Conservation (phyloP, 495 filamentous ascomycete species). For the Aspergillus wentii region DNA sequence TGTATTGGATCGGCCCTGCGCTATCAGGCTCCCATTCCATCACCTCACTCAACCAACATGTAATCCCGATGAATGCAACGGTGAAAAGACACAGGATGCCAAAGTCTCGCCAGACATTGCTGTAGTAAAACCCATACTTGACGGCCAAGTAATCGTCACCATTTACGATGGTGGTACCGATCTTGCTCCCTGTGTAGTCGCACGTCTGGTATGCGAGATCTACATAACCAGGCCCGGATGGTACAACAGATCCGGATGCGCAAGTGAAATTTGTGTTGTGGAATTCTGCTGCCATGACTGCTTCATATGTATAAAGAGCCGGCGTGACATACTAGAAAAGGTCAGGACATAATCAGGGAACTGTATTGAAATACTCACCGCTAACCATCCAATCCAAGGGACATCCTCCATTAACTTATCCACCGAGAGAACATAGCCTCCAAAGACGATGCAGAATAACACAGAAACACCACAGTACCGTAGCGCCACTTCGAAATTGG, state of each 20-base stretch:
- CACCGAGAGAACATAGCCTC: constrained; percentile 32
- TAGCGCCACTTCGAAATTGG: constrained; percentile 34
- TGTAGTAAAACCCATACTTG: constrained; percentile 49
- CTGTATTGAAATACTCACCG: constrained; percentile 20
- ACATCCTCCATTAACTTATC: constrained; percentile 33
- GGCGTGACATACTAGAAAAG: constrained; percentile 52
- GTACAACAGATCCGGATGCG: constrained; percentile 49
- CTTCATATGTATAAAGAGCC: constrained; percentile 64
- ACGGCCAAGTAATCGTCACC: constrained; percentile 48
- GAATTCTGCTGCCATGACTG: constrained; percentile 54
- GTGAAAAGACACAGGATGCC: constrained; percentile 61
- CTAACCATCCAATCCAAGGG: constrained; percentile 36
- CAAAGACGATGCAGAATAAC: constrained; percentile 29
- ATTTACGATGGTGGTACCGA: constrained; percentile 43
- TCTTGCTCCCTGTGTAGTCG: constrained; percentile 44
- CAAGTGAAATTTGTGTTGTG: constrained; percentile 38
- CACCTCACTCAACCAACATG: constrained; percentile 55
- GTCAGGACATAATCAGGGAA: too few species aligned
- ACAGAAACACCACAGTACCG: constrained; percentile 32
- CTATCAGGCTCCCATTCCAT: constrained; percentile 55
- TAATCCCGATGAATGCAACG: constrained; percentile 45
- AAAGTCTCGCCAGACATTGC: constrained; percentile 61
- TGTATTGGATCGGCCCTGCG: constrained; percentile 55
- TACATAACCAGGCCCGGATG: constrained; percentile 52
- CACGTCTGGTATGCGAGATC: constrained; percentile 54